A percentile compares a stretch with the other conserved stretches of the same genome.
Conservation (phyloP, 768 basidiomycete species). For the Sutorius australiensis region DNA sequence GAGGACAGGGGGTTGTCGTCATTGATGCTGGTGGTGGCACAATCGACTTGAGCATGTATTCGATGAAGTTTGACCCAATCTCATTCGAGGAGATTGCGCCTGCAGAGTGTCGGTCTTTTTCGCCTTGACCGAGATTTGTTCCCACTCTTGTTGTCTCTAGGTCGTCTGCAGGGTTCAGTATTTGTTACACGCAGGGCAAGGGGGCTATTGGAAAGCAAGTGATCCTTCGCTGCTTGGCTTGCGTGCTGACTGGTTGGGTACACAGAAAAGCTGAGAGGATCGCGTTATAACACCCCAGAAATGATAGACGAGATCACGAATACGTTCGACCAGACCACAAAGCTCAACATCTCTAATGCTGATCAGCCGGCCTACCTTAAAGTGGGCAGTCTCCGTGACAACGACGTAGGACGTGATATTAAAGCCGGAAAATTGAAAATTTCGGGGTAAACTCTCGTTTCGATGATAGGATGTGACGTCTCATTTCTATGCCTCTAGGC, state of each 20-base stretch:
- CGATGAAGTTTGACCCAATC: constrained; percentile 20
- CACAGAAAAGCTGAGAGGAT: constrained; percentile 26
- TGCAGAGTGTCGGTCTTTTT: constrained; percentile 25
- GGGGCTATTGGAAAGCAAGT: constrained; percentile 29
- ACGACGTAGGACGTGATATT: constrained; percentile 30
- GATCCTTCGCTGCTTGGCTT: neutral
- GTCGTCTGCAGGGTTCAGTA: constrained; percentile 37
- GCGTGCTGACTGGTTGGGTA: neutral
- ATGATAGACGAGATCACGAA: constrained; percentile 31
- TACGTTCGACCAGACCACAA: constrained; percentile 35
- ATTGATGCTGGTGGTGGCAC: constrained; percentile 49
- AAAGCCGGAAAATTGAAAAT: constrained; percentile 35
- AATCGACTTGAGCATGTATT: constrained; percentile 28
- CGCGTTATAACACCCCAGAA: constrained; percentile 24
- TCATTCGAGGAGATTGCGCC: constrained; percentile 35
- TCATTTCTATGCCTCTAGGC: constrained; percentile 15
- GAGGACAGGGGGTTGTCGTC: constrained; percentile 36
- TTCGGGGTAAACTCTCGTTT: constrained; percentile 24
- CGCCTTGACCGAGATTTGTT: neutral
- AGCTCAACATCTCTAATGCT: constrained; percentile 35
- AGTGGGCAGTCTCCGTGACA: constrained; percentile 35
- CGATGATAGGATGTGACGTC: neutral
- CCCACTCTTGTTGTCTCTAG: constrained; percentile 6
- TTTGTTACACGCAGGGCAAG: constrained; percentile 33
- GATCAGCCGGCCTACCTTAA: constrained; percentile 34